Evolutionary conservation across 139 green algal genomes (phyloP).

Genomic region (Picochlorum costavermella): DNA sequence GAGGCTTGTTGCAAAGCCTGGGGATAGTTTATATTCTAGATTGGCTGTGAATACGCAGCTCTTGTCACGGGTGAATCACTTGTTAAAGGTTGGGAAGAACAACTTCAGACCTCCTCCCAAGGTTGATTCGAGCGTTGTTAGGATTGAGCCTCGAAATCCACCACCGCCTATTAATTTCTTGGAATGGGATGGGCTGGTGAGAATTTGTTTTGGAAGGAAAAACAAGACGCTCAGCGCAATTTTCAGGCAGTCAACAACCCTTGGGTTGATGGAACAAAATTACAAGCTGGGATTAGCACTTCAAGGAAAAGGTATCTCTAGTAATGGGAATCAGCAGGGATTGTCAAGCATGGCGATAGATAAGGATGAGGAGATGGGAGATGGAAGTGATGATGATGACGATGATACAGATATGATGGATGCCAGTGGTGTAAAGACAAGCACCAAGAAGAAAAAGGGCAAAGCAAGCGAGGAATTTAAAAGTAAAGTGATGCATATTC

Average conservation of each 20-base stretch:
- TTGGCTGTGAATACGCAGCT: constrained; percentile 96
- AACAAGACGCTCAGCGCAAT: constrained; percentile 96
- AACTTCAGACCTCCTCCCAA: constrained; percentile 95
- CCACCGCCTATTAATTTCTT: constrained; percentile 89
- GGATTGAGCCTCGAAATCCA: constrained; percentile 93
- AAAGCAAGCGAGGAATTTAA: constrained; percentile 65
- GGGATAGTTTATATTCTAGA: constrained; percentile 81
- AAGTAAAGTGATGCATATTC: constrained; percentile 53
- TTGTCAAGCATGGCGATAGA: constrained; percentile 27
- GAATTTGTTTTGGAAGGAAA: constrained; percentile 86
- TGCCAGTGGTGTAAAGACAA: not conserved
- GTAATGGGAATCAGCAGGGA: not conserved
- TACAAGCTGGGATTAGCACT: constrained; percentile 45
- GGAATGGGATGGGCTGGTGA: constrained; percentile 95
- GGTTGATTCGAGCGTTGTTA: constrained; percentile 93
- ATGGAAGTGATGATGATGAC: constrained; percentile 28
- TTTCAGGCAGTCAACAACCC: constrained; percentile 64
- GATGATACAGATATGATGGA: constrained; percentile 18
- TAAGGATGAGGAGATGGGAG: constrained; percentile 19
- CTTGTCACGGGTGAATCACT: constrained; percentile 51
- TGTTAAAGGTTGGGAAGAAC: constrained; percentile 81
- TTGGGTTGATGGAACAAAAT: constrained; percentile 69
- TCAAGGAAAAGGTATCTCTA: not conserved
- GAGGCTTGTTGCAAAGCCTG: constrained; percentile 84
- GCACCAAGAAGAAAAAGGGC: constrained; percentile 9